Percentiles rank a stretch among this genome's conserved stretches.
phyloP scores from a whole-genome alignment of 306 rosid species.

The Argentina anserina region DNA sequence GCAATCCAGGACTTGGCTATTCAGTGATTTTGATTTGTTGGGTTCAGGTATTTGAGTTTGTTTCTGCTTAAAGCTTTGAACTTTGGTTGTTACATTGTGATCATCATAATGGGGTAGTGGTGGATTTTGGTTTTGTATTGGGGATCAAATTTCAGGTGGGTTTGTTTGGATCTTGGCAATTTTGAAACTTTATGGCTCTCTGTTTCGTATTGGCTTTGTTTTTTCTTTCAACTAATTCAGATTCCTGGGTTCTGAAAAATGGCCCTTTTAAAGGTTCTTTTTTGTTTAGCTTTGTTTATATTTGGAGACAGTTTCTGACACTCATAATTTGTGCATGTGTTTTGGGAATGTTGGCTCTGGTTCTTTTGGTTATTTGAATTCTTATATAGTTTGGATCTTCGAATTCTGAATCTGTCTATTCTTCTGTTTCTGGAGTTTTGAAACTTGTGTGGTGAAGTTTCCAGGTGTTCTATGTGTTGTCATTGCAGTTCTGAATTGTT shows the following conservation, averaged over 20 bases:
- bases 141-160: not conserved
- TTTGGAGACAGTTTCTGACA: constrained; percentile 28
- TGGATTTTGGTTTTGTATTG: constrained; percentile 8
- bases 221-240: not conserved
- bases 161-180: constrained; percentile 46
- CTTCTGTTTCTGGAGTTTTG: constrained; percentile 23
- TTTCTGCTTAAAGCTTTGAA: not conserved
- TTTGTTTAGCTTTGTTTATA: constrained; percentile 6
- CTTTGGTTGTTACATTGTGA: constrained; percentile 5
- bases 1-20: not conserved
- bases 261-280: constrained; percentile 13
- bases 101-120: not conserved
- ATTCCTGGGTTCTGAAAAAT: constrained; percentile 18
- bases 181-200: constrained; percentile 5
- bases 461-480: constrained; percentile 7
- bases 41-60: not conserved
- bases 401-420: constrained; percentile 14
- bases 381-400: constrained; percentile 34
- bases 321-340: constrained; percentile 3
- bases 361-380: not conserved
- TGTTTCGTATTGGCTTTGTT: constrained; percentile 1
- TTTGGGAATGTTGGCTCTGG: constrained; percentile 1
- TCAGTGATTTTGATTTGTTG: not conserved
- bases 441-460: constrained; percentile 3
- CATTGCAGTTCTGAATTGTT: not conserved